Evolutionary conservation across 495 filamentous ascomycete genomes (phyloP).

Genomic region (Penicillium nucicola): DNA sequence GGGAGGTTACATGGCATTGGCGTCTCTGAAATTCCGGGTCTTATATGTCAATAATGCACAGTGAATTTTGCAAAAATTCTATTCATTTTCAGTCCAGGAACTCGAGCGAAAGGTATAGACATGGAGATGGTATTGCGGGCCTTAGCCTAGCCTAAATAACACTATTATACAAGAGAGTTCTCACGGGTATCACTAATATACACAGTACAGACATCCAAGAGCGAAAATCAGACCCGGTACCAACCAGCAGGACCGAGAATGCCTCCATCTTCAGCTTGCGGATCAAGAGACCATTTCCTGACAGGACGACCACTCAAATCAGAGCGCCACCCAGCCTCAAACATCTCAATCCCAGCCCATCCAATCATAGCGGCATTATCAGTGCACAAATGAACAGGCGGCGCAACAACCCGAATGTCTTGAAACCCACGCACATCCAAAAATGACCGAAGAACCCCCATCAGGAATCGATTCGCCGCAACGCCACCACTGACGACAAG

Average conservation of each 20-base stretch:
- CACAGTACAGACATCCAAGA: not conserved
- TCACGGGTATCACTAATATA: slow-evolving; percentile 5
- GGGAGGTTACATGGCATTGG: slow-evolving; percentile 24
- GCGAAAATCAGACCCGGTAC: slow-evolving; percentile 15
- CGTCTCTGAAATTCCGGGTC: slow-evolving; percentile 19
- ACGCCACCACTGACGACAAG: slow-evolving; percentile 89
- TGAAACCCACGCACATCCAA: slow-evolving; percentile 62
- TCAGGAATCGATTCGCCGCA: slow-evolving; percentile 75
- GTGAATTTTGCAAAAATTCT: not conserved
- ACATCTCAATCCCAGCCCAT: slow-evolving; percentile 94
- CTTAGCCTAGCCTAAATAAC: slow-evolving; percentile 23
- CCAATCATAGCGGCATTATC: slow-evolving; percentile 99
- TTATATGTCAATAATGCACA: slow-evolving; percentile 7
- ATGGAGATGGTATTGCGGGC: slow-evolving; percentile 11
- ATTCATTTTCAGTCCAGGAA: not conserved
- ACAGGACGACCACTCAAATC: slow-evolving; percentile 55
- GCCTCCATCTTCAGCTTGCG: slow-evolving; percentile 49
- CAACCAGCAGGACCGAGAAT: slow-evolving; percentile 43
- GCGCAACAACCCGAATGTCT: slow-evolving; percentile 63
- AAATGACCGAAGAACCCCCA: slow-evolving; percentile 58
- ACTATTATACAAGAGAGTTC: slow-evolving; percentile 2
- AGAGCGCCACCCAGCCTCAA: slow-evolving; percentile 67
- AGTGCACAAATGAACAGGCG: slow-evolving; percentile 74
- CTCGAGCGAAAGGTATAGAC: not conserved
- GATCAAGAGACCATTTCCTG: slow-evolving; percentile 78